Evolutionary conservation across 768 basidiomycete species (phyloP), one percentile per base, ranked within the genome.

Genomic region (Clathrus columnatus): DNA sequence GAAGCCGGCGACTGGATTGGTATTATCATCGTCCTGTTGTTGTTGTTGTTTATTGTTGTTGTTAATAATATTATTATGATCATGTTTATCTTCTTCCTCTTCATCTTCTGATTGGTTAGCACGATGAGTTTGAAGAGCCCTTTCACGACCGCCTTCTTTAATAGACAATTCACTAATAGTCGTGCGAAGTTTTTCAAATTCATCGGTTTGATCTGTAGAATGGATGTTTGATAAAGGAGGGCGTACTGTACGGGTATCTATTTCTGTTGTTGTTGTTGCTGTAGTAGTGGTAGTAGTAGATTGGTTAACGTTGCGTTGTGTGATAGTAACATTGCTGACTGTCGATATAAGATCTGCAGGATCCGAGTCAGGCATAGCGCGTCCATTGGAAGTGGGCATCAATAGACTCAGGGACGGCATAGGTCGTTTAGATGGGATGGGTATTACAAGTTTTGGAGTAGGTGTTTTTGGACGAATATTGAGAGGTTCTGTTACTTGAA

Each of bases 401-500:
- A 65, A 64, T 17, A 73, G 26, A 67, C 62, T 65, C 72, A 49
- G 71, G 72, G 24, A 64, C 36, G 30, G 58, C 50, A 53, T 54
- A 8, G 52, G 54, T 8, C 52, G 42, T 27, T 21, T 48, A 17
- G 51, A 42, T 44, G 36, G 41, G n/a, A 52, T n/a, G 43, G 48
- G 48, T 43, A 68, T 62, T 42, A 58, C 65, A 1, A 69, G 64
- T 0, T 51, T 51, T 29, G 52, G 57, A 43, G 62, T 60, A 28
- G 61, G 67, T 29, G 64, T 66, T 11, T 62, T 57, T 23, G 66
- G 56, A 28, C 67, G 74, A 32, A 73, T 72, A 51, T 64, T 68
- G 41, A 77, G 72, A 56, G 76, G 75, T 17, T 65, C 65, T 17
- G 65, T 67, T 48, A 67, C 74, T 1, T 68, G 62, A 54, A 70